Conservation (phyloP, 1,284 basidiomycete genomes). For the Apiotrichum mycotoxinovorans region DNA sequence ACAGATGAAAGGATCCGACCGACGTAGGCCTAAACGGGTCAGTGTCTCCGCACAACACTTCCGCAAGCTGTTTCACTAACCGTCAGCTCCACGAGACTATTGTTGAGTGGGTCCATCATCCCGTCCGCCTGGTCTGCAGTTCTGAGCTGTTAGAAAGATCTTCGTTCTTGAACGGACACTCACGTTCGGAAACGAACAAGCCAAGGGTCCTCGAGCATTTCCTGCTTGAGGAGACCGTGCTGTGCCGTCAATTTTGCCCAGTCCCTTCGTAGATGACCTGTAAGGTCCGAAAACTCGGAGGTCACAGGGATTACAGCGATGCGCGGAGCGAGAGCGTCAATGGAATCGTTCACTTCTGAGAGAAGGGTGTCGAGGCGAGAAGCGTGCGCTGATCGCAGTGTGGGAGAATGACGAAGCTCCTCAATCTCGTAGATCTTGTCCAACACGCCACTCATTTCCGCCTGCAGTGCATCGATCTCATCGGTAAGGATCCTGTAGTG, state of each 20-base stretch:
- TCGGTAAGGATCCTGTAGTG: slow-evolving; percentile 6
- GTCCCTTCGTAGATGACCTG: slow-evolving; percentile 50
- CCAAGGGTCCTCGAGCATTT: slow-evolving; percentile 94
- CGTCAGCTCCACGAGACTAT: slow-evolving; percentile 47
- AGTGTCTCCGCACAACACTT: not conserved
- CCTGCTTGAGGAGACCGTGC: slow-evolving; percentile 74
- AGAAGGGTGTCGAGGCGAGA: slow-evolving; percentile 22
- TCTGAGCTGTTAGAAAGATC: slow-evolving; percentile 20
- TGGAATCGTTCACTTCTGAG: slow-evolving; percentile 18
- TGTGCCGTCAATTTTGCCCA: slow-evolving; percentile 79
- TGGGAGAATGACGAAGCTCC: slow-evolving; percentile 42
- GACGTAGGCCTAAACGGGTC: slow-evolving; percentile 28
- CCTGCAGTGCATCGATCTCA: slow-evolving; percentile 21
- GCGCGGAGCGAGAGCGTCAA: slow-evolving; percentile 12
- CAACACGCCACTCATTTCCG: slow-evolving; percentile 25
- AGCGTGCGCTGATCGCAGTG: slow-evolving; percentile 53
- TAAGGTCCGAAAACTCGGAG: not conserved
- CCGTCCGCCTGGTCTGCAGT: slow-evolving; percentile 76
- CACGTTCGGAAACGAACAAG: slow-evolving; percentile 82
- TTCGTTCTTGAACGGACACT: slow-evolving; percentile 50
- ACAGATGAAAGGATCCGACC: slow-evolving; percentile 26
- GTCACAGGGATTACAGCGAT: slow-evolving; percentile 4
- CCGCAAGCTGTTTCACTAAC: slow-evolving; percentile 16
- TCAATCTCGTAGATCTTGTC: slow-evolving; percentile 38
- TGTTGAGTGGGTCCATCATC: slow-evolving; percentile 94